Percentiles rank a stretch among this genome's conserved stretches.
Evolutionary conservation across 1,139 yeast species (phyloP).

Genomic region (Magnusiomyces tetraspermus): DNA sequence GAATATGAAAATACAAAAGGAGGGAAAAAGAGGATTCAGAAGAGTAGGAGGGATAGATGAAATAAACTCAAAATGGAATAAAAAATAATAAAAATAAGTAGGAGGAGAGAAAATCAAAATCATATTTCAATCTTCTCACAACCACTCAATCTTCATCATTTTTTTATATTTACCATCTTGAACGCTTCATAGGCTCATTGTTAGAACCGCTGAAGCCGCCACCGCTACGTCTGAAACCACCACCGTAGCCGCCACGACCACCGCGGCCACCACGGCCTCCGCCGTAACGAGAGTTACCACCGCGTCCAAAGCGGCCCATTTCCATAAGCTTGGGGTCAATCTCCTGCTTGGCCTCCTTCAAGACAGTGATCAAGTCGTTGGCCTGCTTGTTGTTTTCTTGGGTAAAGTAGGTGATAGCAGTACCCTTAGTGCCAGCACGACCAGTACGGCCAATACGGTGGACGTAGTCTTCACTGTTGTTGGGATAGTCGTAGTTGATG

Average conservation of each 20-base stretch:
- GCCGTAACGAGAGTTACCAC: constrained; percentile 44
- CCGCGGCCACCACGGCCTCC: constrained; percentile 56
- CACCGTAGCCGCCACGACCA: constrained; percentile 42
- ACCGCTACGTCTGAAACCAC: constrained; percentile 42
- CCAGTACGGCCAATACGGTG: constrained; percentile 97
- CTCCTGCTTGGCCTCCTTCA: constrained; percentile 92
- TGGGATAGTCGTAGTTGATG: constrained; percentile 94
- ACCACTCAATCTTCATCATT: neutral
- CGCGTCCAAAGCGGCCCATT: constrained; percentile 42
- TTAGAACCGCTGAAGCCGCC: constrained; percentile 27
- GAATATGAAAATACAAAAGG: no score
- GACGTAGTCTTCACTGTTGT: constrained; percentile 95
- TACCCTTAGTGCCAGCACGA: constrained; percentile 95
- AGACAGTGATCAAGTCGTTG: constrained; percentile 77
- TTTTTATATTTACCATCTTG: constrained; percentile 1
- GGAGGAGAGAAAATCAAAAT: no score
- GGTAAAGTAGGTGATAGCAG: constrained; percentile 91
- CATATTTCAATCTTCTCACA: no score
- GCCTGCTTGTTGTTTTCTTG: constrained; percentile 82
- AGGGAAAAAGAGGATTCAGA: no score
- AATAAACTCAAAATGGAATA: no score
- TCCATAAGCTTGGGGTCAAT: constrained; percentile 46
- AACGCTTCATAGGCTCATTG: constrained; percentile 10
- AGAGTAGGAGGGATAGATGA: no score
- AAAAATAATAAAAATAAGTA: no score